These are phyloP conservation scores for Eimeria praecox DNA, from an alignment of 169 alveolate species.

Conservation along the genomic window DNA sequence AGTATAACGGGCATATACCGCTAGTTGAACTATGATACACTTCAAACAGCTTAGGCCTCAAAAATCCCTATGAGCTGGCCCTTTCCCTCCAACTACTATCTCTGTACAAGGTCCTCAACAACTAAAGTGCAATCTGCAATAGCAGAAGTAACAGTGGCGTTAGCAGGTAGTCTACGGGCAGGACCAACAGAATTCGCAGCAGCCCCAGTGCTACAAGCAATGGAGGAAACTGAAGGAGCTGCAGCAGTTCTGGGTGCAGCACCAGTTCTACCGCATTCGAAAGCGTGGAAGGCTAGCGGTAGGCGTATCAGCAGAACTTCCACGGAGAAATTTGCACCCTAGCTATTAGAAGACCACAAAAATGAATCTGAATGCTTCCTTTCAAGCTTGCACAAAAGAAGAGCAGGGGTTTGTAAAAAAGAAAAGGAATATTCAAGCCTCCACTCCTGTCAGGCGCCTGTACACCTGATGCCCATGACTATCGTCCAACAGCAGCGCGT, in stretches of 20 bases:
- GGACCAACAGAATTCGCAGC: constrained; percentile 26
- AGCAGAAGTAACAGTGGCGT: neutral
- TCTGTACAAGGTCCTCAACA: neutral
- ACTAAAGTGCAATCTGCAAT: neutral
- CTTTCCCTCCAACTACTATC: neutral
- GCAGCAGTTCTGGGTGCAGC: neutral
- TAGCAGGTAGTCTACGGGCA: neutral
- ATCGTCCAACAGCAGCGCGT: constrained; percentile 54
- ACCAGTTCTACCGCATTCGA: constrained; percentile 5
- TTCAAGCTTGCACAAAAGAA: neutral
- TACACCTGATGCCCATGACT: constrained; percentile 63
- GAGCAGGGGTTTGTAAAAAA: neutral
- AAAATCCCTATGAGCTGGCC: neutral
- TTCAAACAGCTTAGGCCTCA: neutral
- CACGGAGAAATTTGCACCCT: neutral
- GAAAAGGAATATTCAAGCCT: neutral
- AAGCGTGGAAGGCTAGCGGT: neutral
- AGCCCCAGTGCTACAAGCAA: neutral
- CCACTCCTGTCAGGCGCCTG: constrained; percentile 54
- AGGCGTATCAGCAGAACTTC: neutral
- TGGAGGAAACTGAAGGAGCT: neutral
- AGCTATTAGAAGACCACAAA: neutral
- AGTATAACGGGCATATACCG: neutral
- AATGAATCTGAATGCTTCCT: neutral
- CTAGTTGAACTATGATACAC: neutral